These are phyloP conservation scores for Metschnikowia santaceciliae DNA, from an alignment of 805 yeast species.

Conservation along the genomic window DNA sequence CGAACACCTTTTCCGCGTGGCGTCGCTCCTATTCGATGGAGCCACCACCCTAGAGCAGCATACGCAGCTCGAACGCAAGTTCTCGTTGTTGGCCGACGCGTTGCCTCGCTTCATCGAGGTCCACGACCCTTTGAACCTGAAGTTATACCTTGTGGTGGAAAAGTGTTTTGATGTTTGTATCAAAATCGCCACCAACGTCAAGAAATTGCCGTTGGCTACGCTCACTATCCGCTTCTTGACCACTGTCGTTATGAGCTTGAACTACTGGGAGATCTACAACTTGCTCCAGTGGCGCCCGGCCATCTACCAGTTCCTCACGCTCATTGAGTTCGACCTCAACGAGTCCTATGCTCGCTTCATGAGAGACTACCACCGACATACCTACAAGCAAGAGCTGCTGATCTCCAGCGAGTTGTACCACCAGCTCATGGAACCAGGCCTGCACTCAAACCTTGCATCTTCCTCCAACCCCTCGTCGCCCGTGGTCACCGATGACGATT, in stretches of 20 bases:
- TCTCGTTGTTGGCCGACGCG: conserved; percentile 21
- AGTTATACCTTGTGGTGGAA: conserved; percentile 33
- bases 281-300: conserved; percentile 40
- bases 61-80: conserved; percentile 22
- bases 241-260: conserved; percentile 31
- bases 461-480: conserved; percentile 7
- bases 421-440: conserved; percentile 1
- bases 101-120: conserved; percentile 21
- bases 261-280: conserved; percentile 45
- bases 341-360: conserved; percentile 38
- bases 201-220: conserved; percentile 30
- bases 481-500: conserved; percentile 9
- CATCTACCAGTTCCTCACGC: conserved; percentile 34
- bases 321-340: conserved; percentile 38
- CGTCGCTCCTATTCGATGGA: conserved; percentile 23
- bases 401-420: conserved; percentile 3
- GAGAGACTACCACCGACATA: conserved; percentile 28
- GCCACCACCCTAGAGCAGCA: conserved; percentile 13
- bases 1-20: conserved; percentile 34
- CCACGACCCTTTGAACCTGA: conserved; percentile 28
- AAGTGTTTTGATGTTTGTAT: conserved; percentile 38
- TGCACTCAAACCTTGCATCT: conserved; percentile 1
- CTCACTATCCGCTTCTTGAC: conserved; percentile 36
- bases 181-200: conserved; percentile 29
- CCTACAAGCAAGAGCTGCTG: conserved; percentile 18